Base-by-base conservation (phyloP, 2,329 filamentous ascomycete species). In the Rosellinia necatrix region DNA sequence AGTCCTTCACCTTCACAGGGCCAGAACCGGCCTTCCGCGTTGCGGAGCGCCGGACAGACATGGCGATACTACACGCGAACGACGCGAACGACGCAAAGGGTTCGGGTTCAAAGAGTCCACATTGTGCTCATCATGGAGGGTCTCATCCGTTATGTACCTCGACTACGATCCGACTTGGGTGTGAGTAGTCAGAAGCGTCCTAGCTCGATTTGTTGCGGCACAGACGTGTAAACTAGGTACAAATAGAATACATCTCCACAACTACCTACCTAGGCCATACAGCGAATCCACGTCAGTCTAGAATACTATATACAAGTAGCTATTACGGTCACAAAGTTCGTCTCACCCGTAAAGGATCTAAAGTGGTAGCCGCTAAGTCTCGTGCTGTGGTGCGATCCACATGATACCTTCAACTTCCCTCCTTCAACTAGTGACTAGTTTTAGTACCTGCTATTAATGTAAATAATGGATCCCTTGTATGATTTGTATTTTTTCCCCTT, bases 1-100 rank as follows among this genome's bases (percentile, higher is more conserved):
- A 72, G 2, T 68, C 69, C 24, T 72, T 72, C 49, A 56, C 58
- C 51, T 38, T 66, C 46, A 55, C 58, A 1, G 62, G 60, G 38
- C 62, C 68, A 29, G 61, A 49, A n/a, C 57, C 53, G 34, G 55
- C 59, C 56, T 64, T 67, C 56, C 60, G 66, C 61, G 64, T 68
- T 29, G 49, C 65, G 22, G 66, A 62, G 34, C 63, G 66, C 34
- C 66, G 64, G 41, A 68, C 54, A 60, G 67, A 68, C 65, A 68
- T 68, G 43, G 47, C 25, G 42, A 49, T 49, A 46, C 19, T 35
- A 29, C 52, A 58, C 46, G 37, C 22, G n/a, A n/a, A n/a, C n/a
- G n/a, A n/a, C n/a, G 38, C 30, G 25, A 49, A 34, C 17, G 19
- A 43, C 25, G 10, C 17, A 10, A 25, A 41, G 32, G 19, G 30